These are phyloP conservation scores for Heracleum sosnowskyi DNA, from an alignment of 129 eudicot genomes.

Conservation along the genomic window DNA sequence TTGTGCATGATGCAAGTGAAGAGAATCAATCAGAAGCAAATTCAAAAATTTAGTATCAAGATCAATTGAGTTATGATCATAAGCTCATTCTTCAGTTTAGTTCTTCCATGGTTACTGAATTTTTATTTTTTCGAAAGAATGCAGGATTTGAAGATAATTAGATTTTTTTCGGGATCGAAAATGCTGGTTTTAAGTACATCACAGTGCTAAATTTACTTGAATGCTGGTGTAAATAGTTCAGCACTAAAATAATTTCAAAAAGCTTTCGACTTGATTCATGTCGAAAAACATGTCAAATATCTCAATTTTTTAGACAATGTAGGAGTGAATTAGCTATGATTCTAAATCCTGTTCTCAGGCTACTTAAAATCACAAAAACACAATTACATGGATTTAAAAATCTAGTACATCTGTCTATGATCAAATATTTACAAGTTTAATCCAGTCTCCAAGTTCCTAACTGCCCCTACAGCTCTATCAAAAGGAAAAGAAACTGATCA, in stretches of 20 bases:
- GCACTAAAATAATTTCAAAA: not conserved
- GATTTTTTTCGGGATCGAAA: not conserved
- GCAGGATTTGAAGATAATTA: not conserved
- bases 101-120: too few species aligned
- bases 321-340: too few species aligned
- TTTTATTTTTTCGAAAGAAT: not conserved
- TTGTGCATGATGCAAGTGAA: too few species aligned
- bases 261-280: too few species aligned
- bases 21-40: not conserved
- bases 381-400: not conserved
- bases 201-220: not conserved
- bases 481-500: not conserved
- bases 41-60: too few species aligned
- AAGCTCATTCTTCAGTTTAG: too few species aligned
- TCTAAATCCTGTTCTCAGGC: too few species aligned
- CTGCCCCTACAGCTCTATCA: not conserved
- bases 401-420: not conserved
- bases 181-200: not conserved
- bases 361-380: not conserved
- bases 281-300: not conserved
- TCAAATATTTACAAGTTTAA: not conserved
- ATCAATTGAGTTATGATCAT: not conserved
- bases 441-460: not conserved
- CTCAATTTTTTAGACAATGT: not conserved
- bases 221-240: too few species aligned